A percentile compares a stretch with the other conserved stretches of the same genome.
Conservation (phyloP, 495 filamentous ascomycete species). For the Thozetella sp. region DNA sequence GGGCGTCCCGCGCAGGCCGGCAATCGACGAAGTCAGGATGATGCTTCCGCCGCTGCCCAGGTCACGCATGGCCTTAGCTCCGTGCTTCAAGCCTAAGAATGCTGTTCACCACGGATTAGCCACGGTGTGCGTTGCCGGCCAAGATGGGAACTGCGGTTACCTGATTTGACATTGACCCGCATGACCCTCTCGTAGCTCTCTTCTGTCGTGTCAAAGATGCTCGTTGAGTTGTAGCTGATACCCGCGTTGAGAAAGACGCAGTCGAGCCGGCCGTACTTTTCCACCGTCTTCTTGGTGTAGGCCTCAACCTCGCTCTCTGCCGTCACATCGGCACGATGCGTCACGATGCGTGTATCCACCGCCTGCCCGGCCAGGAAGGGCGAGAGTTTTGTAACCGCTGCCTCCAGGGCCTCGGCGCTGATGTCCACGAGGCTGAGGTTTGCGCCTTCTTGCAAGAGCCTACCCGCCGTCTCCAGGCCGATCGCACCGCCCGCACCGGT, state of each 20-base stretch:
- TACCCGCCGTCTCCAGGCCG: neutral
- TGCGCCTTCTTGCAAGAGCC: neutral
- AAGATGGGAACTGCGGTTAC: neutral
- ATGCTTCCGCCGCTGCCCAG: conserved; percentile 23
- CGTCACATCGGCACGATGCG: neutral
- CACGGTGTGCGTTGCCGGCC: neutral
- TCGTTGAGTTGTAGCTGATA: neutral
- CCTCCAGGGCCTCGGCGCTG: neutral
- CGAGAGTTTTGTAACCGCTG: neutral
- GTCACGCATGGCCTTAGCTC: neutral
- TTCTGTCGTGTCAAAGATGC: neutral
- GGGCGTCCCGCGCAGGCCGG: conserved; percentile 43
- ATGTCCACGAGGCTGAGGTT: neutral
- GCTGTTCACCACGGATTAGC: neutral
- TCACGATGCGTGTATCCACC: neutral
- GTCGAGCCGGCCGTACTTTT: conserved; percentile 23
- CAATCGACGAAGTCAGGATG: conserved; percentile 50
- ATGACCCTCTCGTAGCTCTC: neutral
- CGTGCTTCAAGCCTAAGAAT: neutral
- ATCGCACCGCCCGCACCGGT: neutral
- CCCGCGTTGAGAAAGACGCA: conserved; percentile 49
- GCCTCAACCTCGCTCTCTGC: neutral
- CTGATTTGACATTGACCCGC: conserved; percentile 1
- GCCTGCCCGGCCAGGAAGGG: neutral
- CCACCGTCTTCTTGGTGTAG: neutral